Evolutionary conservation across 176 grass and related monocot species (phyloP).

Genomic region (Oryza brachyantha): DNA sequence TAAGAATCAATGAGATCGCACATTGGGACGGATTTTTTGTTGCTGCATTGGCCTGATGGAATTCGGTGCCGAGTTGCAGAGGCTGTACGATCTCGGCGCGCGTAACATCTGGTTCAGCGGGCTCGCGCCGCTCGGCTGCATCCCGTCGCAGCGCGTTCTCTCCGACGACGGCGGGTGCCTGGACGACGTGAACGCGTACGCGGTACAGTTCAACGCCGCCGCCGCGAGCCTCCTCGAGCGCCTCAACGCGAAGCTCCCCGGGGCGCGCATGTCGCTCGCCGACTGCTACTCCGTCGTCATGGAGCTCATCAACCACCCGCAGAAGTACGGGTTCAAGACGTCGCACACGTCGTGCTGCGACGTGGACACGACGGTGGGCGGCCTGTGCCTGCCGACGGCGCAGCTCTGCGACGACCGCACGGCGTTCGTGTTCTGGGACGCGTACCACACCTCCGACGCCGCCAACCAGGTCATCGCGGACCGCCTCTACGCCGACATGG

Average conservation of each 20-base stretch:
- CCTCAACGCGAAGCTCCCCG: conserved; percentile 69
- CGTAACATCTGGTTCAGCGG: conserved; percentile 71
- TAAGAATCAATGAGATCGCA: background rate
- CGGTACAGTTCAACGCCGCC: conserved; percentile 62
- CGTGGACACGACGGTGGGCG: conserved; percentile 77
- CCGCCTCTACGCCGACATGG: conserved; percentile 53
- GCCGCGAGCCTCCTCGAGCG: conserved; percentile 42
- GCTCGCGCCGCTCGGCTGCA: conserved; percentile 84
- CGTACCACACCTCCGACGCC: conserved; percentile 91
- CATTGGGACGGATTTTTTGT: background rate
- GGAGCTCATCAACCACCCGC: conserved; percentile 85
- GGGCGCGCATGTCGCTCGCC: conserved; percentile 47
- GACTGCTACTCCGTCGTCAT: conserved; percentile 74
- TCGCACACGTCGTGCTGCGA: conserved; percentile 94
- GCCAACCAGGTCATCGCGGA: conserved; percentile 84
- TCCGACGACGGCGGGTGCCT: conserved; percentile 65
- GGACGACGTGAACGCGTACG: conserved; percentile 67
- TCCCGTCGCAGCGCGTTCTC: conserved; percentile 79
- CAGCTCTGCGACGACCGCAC: conserved; percentile 62
- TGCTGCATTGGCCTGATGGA: background rate
- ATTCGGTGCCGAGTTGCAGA: conserved; percentile 10
- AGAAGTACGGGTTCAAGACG: conserved; percentile 72
- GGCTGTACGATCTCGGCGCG: conserved; percentile 73
- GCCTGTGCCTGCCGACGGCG: conserved; percentile 86
- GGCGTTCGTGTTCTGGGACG: conserved; percentile 94